phyloP scores from a whole-genome alignment of 176 grass and related monocot species.

The Tuctoria greenei region DNA sequence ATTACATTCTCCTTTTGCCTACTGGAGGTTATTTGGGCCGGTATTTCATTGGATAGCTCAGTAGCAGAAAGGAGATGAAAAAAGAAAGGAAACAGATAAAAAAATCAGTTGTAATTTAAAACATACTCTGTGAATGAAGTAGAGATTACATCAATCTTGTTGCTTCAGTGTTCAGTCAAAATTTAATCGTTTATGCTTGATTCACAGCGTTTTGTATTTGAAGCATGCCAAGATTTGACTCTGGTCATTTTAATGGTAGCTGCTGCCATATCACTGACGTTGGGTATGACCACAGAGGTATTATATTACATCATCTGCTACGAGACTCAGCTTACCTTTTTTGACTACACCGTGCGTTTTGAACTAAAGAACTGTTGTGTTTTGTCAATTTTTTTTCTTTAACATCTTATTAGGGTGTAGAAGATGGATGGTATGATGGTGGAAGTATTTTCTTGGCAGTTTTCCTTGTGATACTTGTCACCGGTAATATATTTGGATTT shows the following conservation, averaged over 20 bases:
- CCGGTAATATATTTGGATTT: conserved; percentile 57
- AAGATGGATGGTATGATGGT: conserved; percentile 98
- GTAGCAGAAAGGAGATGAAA: background rate
- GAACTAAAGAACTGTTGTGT: background rate
- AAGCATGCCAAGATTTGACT: conserved; percentile 94
- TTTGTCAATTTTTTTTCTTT: conserved; percentile 34
- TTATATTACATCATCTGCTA: conserved; percentile 25
- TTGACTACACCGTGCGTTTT: background rate
- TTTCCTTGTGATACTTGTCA: conserved; percentile 93
- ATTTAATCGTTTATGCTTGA: conserved; percentile 32
- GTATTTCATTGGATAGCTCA: background rate
- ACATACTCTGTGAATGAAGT: background rate
- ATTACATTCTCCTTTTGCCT: background rate
- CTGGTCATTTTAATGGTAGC: conserved; percentile 86
- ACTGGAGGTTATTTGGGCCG: background rate
- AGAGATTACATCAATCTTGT: background rate
- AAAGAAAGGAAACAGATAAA: background rate
- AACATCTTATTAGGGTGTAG: conserved; percentile 53
- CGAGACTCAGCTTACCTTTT: conserved; percentile 21
- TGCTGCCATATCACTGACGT: conserved; percentile 77
- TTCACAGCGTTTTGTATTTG: conserved; percentile 81
- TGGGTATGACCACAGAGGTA: conserved; percentile 97
- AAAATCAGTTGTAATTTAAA: background rate
- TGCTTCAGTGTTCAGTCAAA: conserved; percentile 31
- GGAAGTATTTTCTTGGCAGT: conserved; percentile 97